Evolutionary conservation across 306 rosid genomes (phyloP).

Genomic region (Fagus crenata): DNA sequence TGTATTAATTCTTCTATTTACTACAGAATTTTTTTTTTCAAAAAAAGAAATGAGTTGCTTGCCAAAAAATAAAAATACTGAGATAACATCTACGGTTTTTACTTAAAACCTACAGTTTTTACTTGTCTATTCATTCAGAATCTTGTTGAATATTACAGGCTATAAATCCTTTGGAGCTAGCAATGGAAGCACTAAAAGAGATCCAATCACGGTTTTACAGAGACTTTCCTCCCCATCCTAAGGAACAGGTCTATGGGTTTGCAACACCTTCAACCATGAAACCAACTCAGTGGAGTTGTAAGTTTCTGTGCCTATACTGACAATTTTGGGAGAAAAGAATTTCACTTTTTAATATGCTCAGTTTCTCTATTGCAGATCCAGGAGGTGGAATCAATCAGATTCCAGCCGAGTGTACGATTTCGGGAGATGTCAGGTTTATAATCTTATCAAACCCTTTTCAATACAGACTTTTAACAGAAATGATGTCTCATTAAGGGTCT

Average conservation of each 20-base stretch:
- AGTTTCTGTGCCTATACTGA: slow-evolving; percentile 36
- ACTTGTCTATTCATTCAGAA: slow-evolving; percentile 16
- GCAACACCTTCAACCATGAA: slow-evolving; percentile 97
- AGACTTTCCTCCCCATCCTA: slow-evolving; percentile 94
- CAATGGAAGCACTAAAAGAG: slow-evolving; percentile 90
- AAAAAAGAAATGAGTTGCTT: background rate
- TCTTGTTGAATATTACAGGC: slow-evolving; percentile 57
- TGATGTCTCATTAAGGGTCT: slow-evolving; percentile 23
- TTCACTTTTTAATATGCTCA: slow-evolving; percentile 1
- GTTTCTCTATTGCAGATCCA: slow-evolving; percentile 58
- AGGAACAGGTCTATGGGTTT: slow-evolving; percentile 76
- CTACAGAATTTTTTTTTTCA: no score
- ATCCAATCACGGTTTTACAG: slow-evolving; percentile 68
- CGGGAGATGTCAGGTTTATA: slow-evolving; percentile 92
- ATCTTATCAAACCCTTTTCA: slow-evolving; percentile 23
- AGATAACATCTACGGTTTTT: slow-evolving; percentile 15
- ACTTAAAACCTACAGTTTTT: slow-evolving; percentile 5
- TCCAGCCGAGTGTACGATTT: slow-evolving; percentile 83
- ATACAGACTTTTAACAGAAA: slow-evolving; percentile 9
- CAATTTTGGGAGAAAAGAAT: background rate
- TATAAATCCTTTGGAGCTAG: slow-evolving; percentile 80
- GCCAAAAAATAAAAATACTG: background rate
- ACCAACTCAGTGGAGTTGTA: slow-evolving; percentile 97
- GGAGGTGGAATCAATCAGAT: slow-evolving; percentile 97
- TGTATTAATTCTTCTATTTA: no score